Percentiles rank a stretch among this genome's conserved stretches.
phyloP scores from a whole-genome alignment of 176 grass and related monocot genomes.

The Tuctoria greenei region DNA sequence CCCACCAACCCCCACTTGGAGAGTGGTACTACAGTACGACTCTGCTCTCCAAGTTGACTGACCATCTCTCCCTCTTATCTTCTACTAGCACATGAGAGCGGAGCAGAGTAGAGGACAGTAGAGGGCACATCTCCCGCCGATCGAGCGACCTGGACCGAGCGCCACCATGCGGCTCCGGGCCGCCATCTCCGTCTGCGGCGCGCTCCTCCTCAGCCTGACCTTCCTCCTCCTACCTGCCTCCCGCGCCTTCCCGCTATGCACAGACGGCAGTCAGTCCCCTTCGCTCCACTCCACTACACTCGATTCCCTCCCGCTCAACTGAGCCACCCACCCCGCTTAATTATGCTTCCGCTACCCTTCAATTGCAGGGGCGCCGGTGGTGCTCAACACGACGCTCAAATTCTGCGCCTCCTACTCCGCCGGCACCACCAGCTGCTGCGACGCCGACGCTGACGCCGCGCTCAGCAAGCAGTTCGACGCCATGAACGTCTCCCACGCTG shows the following conservation, averaged over 20 bases:
- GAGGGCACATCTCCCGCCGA: too few species aligned
- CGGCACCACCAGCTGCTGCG: conserved; percentile 48
- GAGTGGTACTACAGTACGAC: too few species aligned
- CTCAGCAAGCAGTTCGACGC: conserved; percentile 50
- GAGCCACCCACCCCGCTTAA: not conserved
- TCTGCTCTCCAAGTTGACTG: not conserved
- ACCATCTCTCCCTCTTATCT: too few species aligned
- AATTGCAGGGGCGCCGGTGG: conserved; percentile 49
- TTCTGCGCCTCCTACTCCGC: conserved; percentile 50
- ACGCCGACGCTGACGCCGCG: conserved; percentile 41
- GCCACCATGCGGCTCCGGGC: not conserved
- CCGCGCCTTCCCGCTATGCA: conserved; percentile 44
- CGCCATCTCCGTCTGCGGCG: not conserved
- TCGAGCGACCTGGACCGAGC: not conserved
- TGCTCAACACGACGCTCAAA: conserved; percentile 46
- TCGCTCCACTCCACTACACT: not conserved
- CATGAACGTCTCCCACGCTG: conserved; percentile 56
- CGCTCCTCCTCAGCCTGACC: not conserved
- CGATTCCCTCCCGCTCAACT: not conserved
- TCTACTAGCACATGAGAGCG: not conserved
- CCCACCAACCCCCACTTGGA: too few species aligned
- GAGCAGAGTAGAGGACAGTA: too few species aligned
- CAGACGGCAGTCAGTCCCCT: conserved; percentile 33
- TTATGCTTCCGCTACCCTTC: not conserved
- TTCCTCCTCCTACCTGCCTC: conserved; percentile 11